Base-by-base conservation (phyloP, 768 basidiomycete genomes). In the Termitomyces sp. region DNA sequence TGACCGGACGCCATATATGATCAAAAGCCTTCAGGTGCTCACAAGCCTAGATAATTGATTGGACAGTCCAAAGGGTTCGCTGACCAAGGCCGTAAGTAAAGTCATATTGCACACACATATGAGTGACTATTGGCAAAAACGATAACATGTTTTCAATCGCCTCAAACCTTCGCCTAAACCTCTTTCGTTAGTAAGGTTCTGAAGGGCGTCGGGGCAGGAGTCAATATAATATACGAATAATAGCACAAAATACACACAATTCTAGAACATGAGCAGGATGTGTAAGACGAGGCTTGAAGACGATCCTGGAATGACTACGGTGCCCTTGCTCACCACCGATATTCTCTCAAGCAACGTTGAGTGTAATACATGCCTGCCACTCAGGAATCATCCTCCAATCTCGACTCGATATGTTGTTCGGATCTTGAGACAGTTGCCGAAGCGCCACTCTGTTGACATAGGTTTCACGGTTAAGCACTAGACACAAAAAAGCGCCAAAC, bases 321-420 rank as follows among this genome's bases (percentile, higher is more conserved):
- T 49, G 18, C 38, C 45, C 22, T 26, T 16, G 56, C 33, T 46
- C 36, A 42, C 56, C 60, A 51, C 36, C 50, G 49, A 50, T 32
- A 45, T 35, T 9, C 32, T 45, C 45, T 53, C 20, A 28, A 47
- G 42, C 22, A 42, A 38, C 46, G 38, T 30, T n/a, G 18, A 5
- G 20, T 8, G 14, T 22, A 22, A 43, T 43, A 35, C 36, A 42
- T 43, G 20, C 14, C 32, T 24, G 18, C 57, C 56, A 69, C 43
- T 54, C 16, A 54, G 43, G 53, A 48, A 52, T 73, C 71, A 30
- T 66, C 70, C 24, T 71, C 71, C 30, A 63, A 49, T 54, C 70
- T 66, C 6, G 70, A 65, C 55, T 72, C 72, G 42, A 66, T 65
- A 45, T 68, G 72, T 18, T 69, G 67, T 49, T 73, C 73, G 38